Conservation (phyloP, 2,329 filamentous ascomycete genomes). For the Fusarium haematococcum region DNA sequence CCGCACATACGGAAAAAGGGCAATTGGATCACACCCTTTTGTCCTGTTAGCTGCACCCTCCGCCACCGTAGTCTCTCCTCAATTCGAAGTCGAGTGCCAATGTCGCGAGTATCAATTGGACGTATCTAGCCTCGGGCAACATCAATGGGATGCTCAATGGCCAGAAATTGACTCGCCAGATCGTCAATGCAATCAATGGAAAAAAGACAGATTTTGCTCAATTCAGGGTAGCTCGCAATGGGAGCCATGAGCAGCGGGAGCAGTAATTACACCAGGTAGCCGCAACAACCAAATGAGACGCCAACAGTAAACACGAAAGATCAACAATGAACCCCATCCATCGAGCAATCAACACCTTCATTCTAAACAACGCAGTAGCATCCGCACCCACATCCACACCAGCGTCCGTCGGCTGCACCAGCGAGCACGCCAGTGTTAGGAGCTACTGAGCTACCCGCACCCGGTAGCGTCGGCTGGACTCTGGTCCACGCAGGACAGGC, state of each 20-base stretch:
- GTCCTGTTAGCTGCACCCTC: slow-evolving; percentile 27
- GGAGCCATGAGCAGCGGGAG: not conserved
- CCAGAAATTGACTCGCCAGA: not conserved
- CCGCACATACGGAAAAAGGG: slow-evolving; percentile 16
- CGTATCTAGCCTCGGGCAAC: not conserved
- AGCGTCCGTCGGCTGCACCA: slow-evolving; percentile 31
- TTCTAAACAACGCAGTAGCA: slow-evolving; percentile 36
- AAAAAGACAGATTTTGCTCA: not conserved
- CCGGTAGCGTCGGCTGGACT: slow-evolving; percentile 43
- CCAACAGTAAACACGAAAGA: slow-evolving; percentile 25
- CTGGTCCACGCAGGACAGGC: slow-evolving; percentile 28
- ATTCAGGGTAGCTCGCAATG: not conserved
- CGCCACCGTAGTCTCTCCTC: slow-evolving; percentile 20
- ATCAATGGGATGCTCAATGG: not conserved
- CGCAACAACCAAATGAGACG: slow-evolving; percentile 28
- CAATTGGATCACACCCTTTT: slow-evolving; percentile 35
- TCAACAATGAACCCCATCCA: slow-evolving; percentile 30
- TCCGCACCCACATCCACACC: slow-evolving; percentile 24
- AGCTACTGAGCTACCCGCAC: slow-evolving; percentile 40
- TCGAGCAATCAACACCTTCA: slow-evolving; percentile 6
- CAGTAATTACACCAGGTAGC: slow-evolving; percentile 13
- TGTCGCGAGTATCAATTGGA: not conserved
- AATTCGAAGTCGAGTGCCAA: slow-evolving; percentile 18
- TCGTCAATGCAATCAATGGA: not conserved
- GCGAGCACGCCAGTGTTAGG: slow-evolving; percentile 37